A percentile compares a stretch with the other conserved stretches of the same genome.
Conservation (phyloP, 2,329 filamentous ascomycete genomes). For the Cadophora sp. region DNA sequence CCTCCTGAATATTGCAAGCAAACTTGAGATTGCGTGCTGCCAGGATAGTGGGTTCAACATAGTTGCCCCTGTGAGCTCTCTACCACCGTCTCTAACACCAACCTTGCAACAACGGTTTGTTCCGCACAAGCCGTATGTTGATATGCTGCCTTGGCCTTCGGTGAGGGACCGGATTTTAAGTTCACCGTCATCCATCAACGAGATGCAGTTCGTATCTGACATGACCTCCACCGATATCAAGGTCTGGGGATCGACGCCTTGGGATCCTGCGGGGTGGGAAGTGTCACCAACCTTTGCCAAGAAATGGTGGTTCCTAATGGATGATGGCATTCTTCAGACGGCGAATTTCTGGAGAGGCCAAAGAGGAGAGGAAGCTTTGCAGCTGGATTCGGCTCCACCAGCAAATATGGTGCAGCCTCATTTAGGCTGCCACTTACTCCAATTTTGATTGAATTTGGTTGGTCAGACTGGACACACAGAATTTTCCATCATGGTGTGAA, state of each 20-base stretch:
- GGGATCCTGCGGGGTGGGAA: constrained; percentile 44
- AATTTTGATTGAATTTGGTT: background rate
- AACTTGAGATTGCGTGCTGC: constrained; percentile 29
- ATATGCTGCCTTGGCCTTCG: constrained; percentile 35
- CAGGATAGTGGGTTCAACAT: constrained; percentile 34
- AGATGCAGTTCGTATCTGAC: constrained; percentile 31
- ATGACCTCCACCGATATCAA: constrained; percentile 35
- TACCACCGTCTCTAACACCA: constrained; percentile 32
- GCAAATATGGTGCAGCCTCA: background rate
- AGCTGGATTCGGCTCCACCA: constrained; percentile 10
- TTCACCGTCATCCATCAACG: constrained; percentile 34
- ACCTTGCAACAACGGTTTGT: constrained; percentile 34
- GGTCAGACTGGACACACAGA: background rate
- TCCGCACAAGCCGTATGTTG: constrained; percentile 33
- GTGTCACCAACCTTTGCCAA: constrained; percentile 39
- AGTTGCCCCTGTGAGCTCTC: constrained; percentile 19
- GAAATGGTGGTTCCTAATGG: constrained; percentile 44
- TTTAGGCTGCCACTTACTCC: background rate
- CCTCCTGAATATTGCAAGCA: constrained; percentile 28
- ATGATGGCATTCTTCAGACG: constrained; percentile 37
- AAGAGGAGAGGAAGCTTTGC: constrained; percentile 37
- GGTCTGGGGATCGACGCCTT: constrained; percentile 43
- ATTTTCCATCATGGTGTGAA: background rate
- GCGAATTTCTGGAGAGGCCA: constrained; percentile 44
- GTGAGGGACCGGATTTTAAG: constrained; percentile 32